Conservation (phyloP, 2,329 filamentous ascomycete genomes). For the Neophaeococcomyces mojaviensis region DNA sequence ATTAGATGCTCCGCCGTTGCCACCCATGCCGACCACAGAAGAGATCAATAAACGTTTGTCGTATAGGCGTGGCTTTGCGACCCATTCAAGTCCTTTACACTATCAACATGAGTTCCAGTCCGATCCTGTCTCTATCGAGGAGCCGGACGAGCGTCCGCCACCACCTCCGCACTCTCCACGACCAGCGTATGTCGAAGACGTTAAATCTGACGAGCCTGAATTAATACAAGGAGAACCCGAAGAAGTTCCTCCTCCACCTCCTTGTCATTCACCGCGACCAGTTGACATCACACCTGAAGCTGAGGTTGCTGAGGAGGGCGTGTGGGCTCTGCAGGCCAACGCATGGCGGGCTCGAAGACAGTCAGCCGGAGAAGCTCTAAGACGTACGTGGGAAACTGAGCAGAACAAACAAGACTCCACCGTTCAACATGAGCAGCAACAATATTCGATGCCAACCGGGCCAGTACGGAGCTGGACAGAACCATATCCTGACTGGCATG, state of each 20-base stretch:
- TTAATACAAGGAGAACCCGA: too few relatives aligned
- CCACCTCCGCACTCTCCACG: slow-evolving; percentile 21
- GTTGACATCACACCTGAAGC: slow-evolving; percentile 13
- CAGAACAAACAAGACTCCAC: neutral
- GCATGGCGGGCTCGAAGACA: slow-evolving; percentile 15
- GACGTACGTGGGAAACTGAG: slow-evolving; percentile 7
- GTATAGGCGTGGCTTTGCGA: neutral
- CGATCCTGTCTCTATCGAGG: neutral
- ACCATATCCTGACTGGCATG: too few relatives aligned
- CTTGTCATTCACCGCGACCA: slow-evolving; percentile 21
- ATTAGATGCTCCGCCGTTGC: slow-evolving; percentile 16
- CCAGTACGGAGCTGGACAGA: too few relatives aligned
- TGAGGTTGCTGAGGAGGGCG: slow-evolving; percentile 5
- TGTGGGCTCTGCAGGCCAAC: slow-evolving; percentile 17
- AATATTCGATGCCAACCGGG: slow-evolving; percentile 14
- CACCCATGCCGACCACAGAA: slow-evolving; percentile 7
- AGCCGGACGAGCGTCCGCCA: slow-evolving; percentile 10
- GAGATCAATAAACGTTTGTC: slow-evolving; percentile 5
- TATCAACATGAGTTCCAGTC: neutral
- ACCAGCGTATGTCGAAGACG: slow-evolving; percentile 15
- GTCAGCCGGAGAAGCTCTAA: slow-evolving; percentile 11
- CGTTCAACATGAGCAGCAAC: neutral
- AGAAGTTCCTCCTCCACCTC: slow-evolving; percentile 17
- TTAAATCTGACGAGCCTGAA: slow-evolving; percentile 7
- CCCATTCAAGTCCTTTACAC: neutral